Conservation (phyloP, 2,329 filamentous ascomycete species). For the Neopestalotiopsis rosae region DNA sequence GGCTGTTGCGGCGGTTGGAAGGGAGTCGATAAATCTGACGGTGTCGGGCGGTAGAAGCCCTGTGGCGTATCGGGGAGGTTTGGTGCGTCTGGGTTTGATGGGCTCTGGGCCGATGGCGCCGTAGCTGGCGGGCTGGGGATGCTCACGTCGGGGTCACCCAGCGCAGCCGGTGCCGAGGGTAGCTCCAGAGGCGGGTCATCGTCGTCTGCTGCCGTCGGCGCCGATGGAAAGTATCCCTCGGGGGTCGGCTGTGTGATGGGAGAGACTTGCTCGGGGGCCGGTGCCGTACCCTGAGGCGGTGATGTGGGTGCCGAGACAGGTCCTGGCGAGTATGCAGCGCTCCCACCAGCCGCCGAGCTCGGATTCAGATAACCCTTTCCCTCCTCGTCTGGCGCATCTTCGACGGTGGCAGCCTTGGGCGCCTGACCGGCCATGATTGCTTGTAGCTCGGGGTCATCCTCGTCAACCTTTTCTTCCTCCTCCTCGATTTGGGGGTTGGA, state of each 20-base stretch:
- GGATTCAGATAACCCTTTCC: constrained; percentile 28
- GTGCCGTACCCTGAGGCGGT: constrained; percentile 33
- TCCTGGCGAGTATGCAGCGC: constrained; percentile 27
- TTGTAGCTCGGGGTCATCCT: constrained; percentile 69
- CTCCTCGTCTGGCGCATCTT: constrained; percentile 57
- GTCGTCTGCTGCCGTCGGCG: constrained; percentile 20
- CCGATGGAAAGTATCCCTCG: constrained; percentile 35
- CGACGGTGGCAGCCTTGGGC: constrained; percentile 51
- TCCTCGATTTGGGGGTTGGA: constrained; percentile 77
- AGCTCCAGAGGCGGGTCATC: constrained; percentile 31
- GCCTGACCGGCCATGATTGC: constrained; percentile 33
- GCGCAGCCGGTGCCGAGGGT: constrained; percentile 36
- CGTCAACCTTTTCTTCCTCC: constrained; percentile 60
- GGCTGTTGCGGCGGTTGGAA: constrained; percentile 26
- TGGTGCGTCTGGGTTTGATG: constrained; percentile 33
- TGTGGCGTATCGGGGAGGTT: constrained; percentile 36
- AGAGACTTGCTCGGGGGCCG: constrained; percentile 36
- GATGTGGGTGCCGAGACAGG: constrained; percentile 44
- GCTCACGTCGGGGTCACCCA: constrained; percentile 32
- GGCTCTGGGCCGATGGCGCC: constrained; percentile 31
- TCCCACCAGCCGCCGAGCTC: constrained; percentile 30
- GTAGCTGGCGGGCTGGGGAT: constrained; percentile 29
- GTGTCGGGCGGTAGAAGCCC: constrained; percentile 39
- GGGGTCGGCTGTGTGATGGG: constrained; percentile 35
- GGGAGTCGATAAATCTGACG: constrained; percentile 23